phyloP scores from a whole-genome alignment of 805 yeast genomes.

The Starmerella kuoi region DNA sequence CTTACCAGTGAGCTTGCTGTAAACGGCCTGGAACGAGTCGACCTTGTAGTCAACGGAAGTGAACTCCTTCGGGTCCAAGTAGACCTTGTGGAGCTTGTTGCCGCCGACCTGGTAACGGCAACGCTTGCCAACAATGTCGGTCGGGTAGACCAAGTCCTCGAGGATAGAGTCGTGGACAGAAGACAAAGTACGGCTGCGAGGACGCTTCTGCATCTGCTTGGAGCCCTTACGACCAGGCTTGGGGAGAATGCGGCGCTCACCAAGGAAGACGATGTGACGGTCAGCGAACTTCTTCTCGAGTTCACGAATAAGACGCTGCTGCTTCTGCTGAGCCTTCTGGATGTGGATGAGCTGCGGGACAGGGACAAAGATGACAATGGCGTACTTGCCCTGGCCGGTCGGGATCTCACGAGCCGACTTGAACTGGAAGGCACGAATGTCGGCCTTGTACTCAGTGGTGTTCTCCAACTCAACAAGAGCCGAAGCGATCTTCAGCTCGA shows the following conservation, averaged over 20 bases:
- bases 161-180: constrained; percentile 97
- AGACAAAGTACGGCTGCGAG: constrained; percentile 98
- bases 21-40: constrained; percentile 97
- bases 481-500: constrained; percentile 98
- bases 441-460: constrained; percentile 91
- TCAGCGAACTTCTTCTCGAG: constrained; percentile 99
- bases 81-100: constrained; percentile 93
- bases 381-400: constrained; percentile 96
- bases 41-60: constrained; percentile 95
- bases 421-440: constrained; percentile 96
- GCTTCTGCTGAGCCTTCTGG: constrained; percentile 97
- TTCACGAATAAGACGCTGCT: constrained; percentile 87
- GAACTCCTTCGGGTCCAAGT: constrained; percentile 95
- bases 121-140: constrained; percentile 98
- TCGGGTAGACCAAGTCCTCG: constrained; percentile 99
- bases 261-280: constrained; percentile 97
- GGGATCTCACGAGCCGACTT: constrained; percentile 97
- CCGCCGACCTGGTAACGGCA: constrained; percentile 98
- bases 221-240: constrained; percentile 87
- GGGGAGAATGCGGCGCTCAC: constrained; percentile 99
- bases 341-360: constrained; percentile 82
- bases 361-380: constrained; percentile 95
- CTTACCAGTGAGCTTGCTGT: constrained; percentile 98
- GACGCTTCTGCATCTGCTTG: constrained; percentile 95
- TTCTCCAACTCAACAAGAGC: constrained; percentile 93